Percentiles rank a stretch among this genome's conserved stretches.
phyloP scores from a whole-genome alignment of 768 basidiomycete species.

The Lactifluus echinatus region DNA sequence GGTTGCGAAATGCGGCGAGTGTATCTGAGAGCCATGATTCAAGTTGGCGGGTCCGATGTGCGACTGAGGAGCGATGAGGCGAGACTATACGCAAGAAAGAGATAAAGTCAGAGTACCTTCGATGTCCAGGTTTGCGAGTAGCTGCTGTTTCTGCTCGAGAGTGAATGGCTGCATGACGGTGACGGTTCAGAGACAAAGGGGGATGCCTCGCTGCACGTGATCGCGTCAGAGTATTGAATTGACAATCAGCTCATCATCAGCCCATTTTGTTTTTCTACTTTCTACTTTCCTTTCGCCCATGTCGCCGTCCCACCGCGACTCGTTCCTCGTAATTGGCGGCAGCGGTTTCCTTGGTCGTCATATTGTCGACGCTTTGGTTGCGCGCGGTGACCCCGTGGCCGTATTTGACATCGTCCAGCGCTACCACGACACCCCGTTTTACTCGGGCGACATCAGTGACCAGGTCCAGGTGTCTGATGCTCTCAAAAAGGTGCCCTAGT shows the following conservation, averaged over 20 bases:
- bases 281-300: too few species aligned
- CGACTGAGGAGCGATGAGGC: constrained; percentile 35
- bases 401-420: constrained; percentile 91
- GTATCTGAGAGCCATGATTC: constrained; percentile 66
- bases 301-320: constrained; percentile 34
- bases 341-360: constrained; percentile 88
- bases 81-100: not conserved
- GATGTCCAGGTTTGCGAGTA: constrained; percentile 69
- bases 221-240: too few species aligned
- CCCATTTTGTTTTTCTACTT: too few species aligned
- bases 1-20: constrained; percentile 64
- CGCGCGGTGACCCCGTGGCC: constrained; percentile 70
- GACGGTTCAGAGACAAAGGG: not conserved
- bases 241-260: too few species aligned
- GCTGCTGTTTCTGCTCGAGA: constrained; percentile 64
- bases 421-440: constrained; percentile 80
- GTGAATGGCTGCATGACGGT: constrained; percentile 32
- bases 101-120: constrained; percentile 43
- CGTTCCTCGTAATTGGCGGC: constrained; percentile 89
- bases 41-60: constrained; percentile 66
- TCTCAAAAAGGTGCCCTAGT: constrained; percentile 52
- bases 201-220: not conserved
- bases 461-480: constrained; percentile 63
- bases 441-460: constrained; percentile 82
- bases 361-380: constrained; percentile 78